Base-by-base conservation (phyloP, 2,329 filamentous ascomycete genomes). In the Daldinia sp. region DNA sequence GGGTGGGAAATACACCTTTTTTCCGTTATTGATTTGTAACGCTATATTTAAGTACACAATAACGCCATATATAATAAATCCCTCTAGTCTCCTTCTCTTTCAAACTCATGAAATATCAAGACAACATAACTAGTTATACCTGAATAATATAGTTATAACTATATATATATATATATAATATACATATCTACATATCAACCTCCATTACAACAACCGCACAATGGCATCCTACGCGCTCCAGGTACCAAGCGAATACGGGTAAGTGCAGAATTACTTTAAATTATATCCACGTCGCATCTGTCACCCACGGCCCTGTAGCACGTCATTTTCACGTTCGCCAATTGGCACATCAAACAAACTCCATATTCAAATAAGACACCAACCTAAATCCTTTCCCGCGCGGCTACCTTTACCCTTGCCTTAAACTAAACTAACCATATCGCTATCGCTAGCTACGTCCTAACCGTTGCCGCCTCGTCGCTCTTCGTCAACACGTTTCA, bases 401-500 rank as follows among this genome's bases (percentile, higher is more conserved):
- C 42, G 39, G 26, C 26, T 58, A 48, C 20, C 20, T 23, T 23
- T 23, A 23, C 20, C 20, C 20, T 23, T 23, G 2, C 20, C 20
- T 23, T 23, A 23, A 23, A 23, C 20, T 23, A 23, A 23, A 23
- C 69, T 61, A 65, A 69, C 53, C 53, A 44, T 48, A 42, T 26
- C 56, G 18, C 15, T 51, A 23, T 23, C 20, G 20, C 20, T 23
- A 91, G 89, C 81, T 89, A 88, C 77, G 88, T 91, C 75, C 82
- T 92, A 60, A 82, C 84, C 59, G 86, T 83, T 51, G 88, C 88
- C 63, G 81, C 85, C 20, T 83, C 85, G 15, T 86, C 86, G 73
- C 84, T 88, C 79, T 82, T 91, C 76, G 76, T 91, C 78, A 89
- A 88, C 81, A 76, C 78, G 15, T 79, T 85, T 68, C 89, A 91